These are phyloP conservation scores for Colletotrichum aenigma DNA, from an alignment of 2,329 filamentous ascomycete species.

Conservation along the genomic window DNA sequence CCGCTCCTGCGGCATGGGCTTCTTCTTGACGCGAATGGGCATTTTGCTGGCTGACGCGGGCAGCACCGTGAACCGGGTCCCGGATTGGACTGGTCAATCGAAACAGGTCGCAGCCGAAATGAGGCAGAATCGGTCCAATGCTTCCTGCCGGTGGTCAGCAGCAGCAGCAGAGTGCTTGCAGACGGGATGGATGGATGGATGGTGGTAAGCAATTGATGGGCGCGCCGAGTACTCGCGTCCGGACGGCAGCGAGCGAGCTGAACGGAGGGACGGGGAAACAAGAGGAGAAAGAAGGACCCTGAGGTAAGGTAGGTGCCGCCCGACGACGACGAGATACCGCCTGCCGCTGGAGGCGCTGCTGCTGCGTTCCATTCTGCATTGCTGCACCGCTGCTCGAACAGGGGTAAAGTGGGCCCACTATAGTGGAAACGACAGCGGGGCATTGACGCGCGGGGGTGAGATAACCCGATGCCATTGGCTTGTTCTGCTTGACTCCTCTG, in stretches of 20 bases:
- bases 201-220: neutral
- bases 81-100: neutral
- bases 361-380: neutral
- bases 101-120: neutral
- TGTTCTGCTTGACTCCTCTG: neutral
- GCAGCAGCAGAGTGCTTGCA: neutral
- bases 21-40: conserved; percentile 41
- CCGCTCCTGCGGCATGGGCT: conserved; percentile 31
- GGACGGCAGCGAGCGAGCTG: neutral
- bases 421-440: conserved; percentile 7
- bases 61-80: neutral
- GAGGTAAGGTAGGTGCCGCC: conserved; percentile 10
- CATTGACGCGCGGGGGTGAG: conserved; percentile 4
- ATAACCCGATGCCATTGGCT: neutral
- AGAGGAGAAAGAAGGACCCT: neutral
- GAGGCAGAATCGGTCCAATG: neutral
- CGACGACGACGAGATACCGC: conserved; percentile 4
- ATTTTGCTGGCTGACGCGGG: conserved; percentile 24
- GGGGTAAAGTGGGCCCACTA: conserved; percentile 4
- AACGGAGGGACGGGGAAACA: neutral
- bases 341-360: neutral
- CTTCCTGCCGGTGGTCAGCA: neutral
- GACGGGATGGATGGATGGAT: neutral
- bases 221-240: neutral
- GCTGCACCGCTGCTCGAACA: neutral